Evolutionary conservation across 345 rosid genomes (phyloP), one percentile per base, ranked within the genome.

Genomic region (Nephelium lappaceum): DNA sequence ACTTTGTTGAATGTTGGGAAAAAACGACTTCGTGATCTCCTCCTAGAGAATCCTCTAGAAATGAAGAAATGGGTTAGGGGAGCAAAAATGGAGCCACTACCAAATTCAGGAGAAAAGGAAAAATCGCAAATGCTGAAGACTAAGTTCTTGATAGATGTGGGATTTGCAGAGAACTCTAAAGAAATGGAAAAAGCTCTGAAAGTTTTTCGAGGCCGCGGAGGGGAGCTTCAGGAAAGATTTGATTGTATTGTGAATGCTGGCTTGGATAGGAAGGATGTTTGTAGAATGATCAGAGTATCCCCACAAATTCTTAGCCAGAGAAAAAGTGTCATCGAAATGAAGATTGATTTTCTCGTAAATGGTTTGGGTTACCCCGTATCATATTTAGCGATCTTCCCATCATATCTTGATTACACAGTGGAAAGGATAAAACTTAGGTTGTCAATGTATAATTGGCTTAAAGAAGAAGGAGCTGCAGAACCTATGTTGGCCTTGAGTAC

Each of bases 401-500:
- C 90, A 8, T 90, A 81, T 84, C 84, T 95, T 67, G 49, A 58
- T 74, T 89, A 87, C 72, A 84, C 84, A 14, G 72, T 72, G 45
- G 75, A 79, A 80, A 89, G 96, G 83, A 82, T 88, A 75, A 83
- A 88, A 77, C 83, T 89, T 67, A 87, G 96, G 77, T 63, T 87
- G 67, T 76, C 83, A 42, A 93, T 93, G 96, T 90, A 88, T 81
- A 75, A 77, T 79, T 93, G 98, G 98, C 86, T 93, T 77, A 86
- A 77, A 80, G 85, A 87, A 72, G 80, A 84, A 73, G 91, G 86
- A 38, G 79, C 81, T 39, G 86, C 58, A 10, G 75, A 71, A 36
- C 84, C 85, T 5, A 55, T 6, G 72, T 77, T 82, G 53, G 75
- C 90, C 61, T 64, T 89, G 79, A 83, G 91, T 67, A 88, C 96